These are phyloP conservation scores for Crepidotus sp. DNA, from an alignment of 1,284 basidiomycete species.

Conservation along the genomic window DNA sequence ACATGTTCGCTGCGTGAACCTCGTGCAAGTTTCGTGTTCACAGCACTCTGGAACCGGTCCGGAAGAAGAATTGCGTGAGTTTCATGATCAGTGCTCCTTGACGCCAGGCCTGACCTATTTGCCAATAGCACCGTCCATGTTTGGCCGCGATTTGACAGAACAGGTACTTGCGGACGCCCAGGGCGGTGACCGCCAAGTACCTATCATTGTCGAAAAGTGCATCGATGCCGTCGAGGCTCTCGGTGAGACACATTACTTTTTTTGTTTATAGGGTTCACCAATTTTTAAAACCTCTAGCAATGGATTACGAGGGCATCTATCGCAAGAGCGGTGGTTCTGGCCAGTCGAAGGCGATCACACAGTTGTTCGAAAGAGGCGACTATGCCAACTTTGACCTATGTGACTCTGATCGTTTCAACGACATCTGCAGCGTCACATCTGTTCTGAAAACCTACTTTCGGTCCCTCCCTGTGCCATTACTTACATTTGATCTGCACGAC, in stretches of 20 bases:
- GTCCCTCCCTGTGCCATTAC: constrained; percentile 78
- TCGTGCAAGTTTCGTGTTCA: constrained; percentile 50
- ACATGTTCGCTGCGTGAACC: constrained; percentile 62
- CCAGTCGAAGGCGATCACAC: constrained; percentile 88
- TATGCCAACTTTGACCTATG: constrained; percentile 82
- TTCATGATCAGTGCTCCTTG: constrained; percentile 2
- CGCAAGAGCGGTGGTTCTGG: constrained; percentile 93
- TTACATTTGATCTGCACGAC: constrained; percentile 89
- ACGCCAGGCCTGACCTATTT: constrained; percentile 8
- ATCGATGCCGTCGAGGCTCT: constrained; percentile 84
- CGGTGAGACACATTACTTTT: constrained; percentile 43
- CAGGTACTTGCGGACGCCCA: constrained; percentile 71
- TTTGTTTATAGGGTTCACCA: background rate
- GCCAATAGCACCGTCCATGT: constrained; percentile 72
- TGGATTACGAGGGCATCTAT: constrained; percentile 94
- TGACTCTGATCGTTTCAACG: constrained; percentile 88
- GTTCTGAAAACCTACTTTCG: constrained; percentile 98
- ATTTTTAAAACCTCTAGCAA: constrained; percentile 34
- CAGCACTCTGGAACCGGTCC: constrained; percentile 35
- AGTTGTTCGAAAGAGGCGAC: constrained; percentile 90
- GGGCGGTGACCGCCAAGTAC: constrained; percentile 57
- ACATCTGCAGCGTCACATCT: constrained; percentile 93
- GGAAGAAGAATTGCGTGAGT: constrained; percentile 46
- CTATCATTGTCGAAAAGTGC: constrained; percentile 91
- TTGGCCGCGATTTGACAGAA: constrained; percentile 80